Evolutionary conservation across 768 basidiomycete genomes (phyloP), one percentile per base, ranked within the genome.

Genomic region (Rhizopogon vulgaris): DNA sequence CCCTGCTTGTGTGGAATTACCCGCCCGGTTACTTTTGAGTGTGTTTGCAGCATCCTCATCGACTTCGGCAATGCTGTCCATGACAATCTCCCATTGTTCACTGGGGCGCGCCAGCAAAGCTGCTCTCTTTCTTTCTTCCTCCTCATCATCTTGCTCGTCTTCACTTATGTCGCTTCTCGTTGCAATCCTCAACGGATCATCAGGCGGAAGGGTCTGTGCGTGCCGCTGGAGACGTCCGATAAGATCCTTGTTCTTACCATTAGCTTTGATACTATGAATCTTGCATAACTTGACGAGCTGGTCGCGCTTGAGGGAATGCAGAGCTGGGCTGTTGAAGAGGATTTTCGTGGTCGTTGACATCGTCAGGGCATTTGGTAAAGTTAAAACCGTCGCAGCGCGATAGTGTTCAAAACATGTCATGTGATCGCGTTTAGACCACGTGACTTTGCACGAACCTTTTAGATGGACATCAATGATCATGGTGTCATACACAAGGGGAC

Each of bases 231-330:
- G 74, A 47, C 79, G 78, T 36, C 81, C 74, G 56, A 93, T 77
- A 53, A 93, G 74, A 4, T 91, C 87, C 3, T 69, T 65, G 59
- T 85, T 92, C 77, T 91, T 92, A 17, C 90, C 90, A 15, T 77
- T 75, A 0, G 86, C 89, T 67, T 88, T 90, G 63, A 93, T 74
- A 0, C 80, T 74, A 64, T 93, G 87, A 28, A 84, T 78, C 67
- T 91, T 91, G 80, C 90, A 93, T 47, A 93, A 76, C 56, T 87
- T 88, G 49, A 89, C 77, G 39, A 92, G 85, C 62, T 93, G 90
- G 41, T 87, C 83, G 45, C 90, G 85, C 63, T 89, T 90, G 39
- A 93, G 78, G 18, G 88, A 85, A 63, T 90, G 82, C 27, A 93
- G 68, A 2, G 90, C 90, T 0, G 90, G 87, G 4, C 89, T 89